phyloP scores from a whole-genome alignment of 768 basidiomycete species.

The Macrolepiota dolichaula region DNA sequence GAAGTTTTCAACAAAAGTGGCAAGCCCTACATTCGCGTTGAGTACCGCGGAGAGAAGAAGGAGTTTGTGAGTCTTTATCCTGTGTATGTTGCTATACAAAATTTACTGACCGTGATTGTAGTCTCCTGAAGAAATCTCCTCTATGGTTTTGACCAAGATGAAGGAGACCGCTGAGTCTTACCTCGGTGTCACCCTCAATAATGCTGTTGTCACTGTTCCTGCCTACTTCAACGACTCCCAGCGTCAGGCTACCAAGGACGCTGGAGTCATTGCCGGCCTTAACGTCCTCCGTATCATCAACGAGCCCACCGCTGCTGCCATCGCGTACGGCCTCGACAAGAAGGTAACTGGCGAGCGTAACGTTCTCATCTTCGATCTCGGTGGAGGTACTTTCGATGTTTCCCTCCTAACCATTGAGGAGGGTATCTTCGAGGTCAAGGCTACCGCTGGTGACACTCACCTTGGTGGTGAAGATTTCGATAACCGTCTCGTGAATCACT shows the following conservation, averaged over 20 bases:
- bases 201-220: constrained; percentile 95
- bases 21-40: constrained; percentile 85
- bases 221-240: constrained; percentile 99
- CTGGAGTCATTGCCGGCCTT: constrained; percentile 89
- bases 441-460: constrained; percentile 97
- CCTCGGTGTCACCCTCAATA: constrained; percentile 76
- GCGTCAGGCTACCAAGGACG: constrained; percentile 97
- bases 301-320: constrained; percentile 97
- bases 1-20: constrained; percentile 80
- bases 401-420: constrained; percentile 95
- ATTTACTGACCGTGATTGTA: constrained; percentile 20
- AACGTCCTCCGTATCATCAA: constrained; percentile 99
- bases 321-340: constrained; percentile 98
- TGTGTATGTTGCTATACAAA: no score
- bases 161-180: constrained; percentile 98
- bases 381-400: constrained; percentile 98
- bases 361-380: constrained; percentile 97
- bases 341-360: constrained; percentile 88
- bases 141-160: constrained; percentile 98
- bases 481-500: constrained; percentile 96
- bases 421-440: constrained; percentile 98
- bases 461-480: constrained; percentile 99
- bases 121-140: constrained; percentile 97
- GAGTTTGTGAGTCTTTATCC: constrained; percentile 77
- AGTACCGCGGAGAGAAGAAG: constrained; percentile 93